Percentiles rank a stretch among this genome's conserved stretches.
phyloP scores from a whole-genome alignment of 345 rosid genomes.

The Citrus trifoliata region DNA sequence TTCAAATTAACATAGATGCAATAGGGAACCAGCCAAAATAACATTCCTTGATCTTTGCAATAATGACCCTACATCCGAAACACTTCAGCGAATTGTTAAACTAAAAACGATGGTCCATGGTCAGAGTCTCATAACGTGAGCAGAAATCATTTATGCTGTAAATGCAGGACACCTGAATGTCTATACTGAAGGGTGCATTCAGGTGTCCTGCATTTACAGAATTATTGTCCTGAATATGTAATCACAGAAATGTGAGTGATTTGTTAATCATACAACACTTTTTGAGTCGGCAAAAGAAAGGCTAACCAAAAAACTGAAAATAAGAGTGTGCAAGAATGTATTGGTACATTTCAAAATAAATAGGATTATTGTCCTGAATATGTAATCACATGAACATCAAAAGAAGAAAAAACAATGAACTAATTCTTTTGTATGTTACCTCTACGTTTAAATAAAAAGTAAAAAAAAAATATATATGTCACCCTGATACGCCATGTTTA shows the following conservation, averaged over 20 bases:
- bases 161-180: not conserved
- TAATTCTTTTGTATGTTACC: constrained; percentile 17
- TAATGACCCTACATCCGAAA: not conserved
- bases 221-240: no score
- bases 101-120: not conserved
- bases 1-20: not conserved
- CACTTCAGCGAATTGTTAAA: not conserved
- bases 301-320: not conserved
- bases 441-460: constrained; percentile 3
- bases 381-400: constrained; percentile 19
- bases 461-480: constrained; percentile 8
- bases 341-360: constrained; percentile 10
- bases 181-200: no score
- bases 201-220: no score
- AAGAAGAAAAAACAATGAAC: constrained; percentile 16
- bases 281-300: not conserved
- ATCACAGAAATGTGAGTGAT: no score
- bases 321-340: constrained; percentile 3
- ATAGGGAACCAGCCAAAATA: not conserved
- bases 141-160: not conserved
- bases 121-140: not conserved
- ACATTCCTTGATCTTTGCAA: not conserved
- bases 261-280: constrained; percentile 3
- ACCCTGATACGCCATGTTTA: constrained; percentile 12
- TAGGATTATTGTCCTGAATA: not conserved